A percentile compares a stretch with the other conserved stretches of the same genome.
Conservation (phyloP, 176 grass and related monocot genomes). For the Oryza punctata region DNA sequence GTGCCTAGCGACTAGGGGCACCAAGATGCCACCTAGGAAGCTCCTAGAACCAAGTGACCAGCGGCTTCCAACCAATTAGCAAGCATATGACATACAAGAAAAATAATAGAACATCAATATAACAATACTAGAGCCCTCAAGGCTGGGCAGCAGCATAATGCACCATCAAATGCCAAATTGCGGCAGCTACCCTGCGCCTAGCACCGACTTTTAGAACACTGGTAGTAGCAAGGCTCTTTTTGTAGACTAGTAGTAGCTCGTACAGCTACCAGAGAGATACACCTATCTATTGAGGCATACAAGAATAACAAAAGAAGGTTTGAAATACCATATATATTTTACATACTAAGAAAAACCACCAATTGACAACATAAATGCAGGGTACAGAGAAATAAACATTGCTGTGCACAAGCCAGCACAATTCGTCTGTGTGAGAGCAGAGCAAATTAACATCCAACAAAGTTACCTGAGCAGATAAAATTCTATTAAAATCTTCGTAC, state of each 20-base stretch:
- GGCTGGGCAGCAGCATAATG: neutral
- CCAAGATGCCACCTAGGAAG: neutral
- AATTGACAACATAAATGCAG: neutral
- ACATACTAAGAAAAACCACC: neutral
- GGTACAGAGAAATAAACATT: neutral
- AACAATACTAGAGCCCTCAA: neutral
- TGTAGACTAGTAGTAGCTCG: neutral
- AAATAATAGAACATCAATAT: neutral
- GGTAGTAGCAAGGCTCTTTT: neutral
- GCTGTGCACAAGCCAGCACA: neutral
- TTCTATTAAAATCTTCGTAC: slow-evolving; percentile 79
- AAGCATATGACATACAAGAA: neutral
- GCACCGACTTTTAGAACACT: neutral
- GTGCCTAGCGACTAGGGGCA: neutral
- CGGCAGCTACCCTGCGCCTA: neutral
- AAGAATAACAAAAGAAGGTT: neutral
- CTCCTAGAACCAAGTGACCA: neutral
- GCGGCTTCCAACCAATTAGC: neutral
- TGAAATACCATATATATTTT: neutral
- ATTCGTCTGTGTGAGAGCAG: slow-evolving; percentile 20
- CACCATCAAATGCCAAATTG: neutral
- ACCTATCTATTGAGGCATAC: neutral
- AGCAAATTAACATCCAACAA: neutral
- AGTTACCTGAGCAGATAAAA: slow-evolving; percentile 81
- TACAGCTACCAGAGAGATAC: neutral